phyloP scores from a whole-genome alignment of 75 land plant species.

The Isoetes taiwanensis region DNA sequence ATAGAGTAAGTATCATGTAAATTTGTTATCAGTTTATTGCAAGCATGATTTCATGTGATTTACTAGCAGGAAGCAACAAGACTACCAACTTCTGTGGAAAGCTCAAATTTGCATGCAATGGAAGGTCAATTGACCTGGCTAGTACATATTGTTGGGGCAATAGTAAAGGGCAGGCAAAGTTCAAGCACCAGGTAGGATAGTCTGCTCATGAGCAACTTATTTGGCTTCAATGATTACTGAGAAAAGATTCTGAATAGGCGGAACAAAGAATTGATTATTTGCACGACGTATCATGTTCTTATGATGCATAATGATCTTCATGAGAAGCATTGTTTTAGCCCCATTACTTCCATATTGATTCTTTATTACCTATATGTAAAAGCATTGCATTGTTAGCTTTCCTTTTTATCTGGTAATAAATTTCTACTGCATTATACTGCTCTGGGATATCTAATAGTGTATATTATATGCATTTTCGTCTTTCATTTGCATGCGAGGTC shows the following conservation, averaged over 20 bases:
- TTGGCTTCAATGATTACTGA: too few relatives aligned
- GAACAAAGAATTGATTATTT: too few relatives aligned
- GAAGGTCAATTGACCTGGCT: conserved; percentile 96
- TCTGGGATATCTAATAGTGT: too few relatives aligned
- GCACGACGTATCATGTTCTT: too few relatives aligned
- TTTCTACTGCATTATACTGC: too few relatives aligned
- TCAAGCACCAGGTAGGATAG: conserved; percentile 50
- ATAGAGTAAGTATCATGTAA: conserved; percentile 43
- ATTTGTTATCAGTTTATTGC: not conserved
- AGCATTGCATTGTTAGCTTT: too few relatives aligned
- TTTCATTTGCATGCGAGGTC: not conserved
- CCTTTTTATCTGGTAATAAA: too few relatives aligned
- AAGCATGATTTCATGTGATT: not conserved
- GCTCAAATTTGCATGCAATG: conserved; percentile 38
- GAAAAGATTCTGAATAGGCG: too few relatives aligned
- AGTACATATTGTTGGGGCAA: conserved; percentile 87
- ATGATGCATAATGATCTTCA: too few relatives aligned
- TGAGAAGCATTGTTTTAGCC: too few relatives aligned
- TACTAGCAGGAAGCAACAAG: conserved; percentile 39
- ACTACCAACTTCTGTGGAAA: conserved; percentile 30
- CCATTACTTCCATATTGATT: too few relatives aligned
- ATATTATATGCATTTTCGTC: not conserved
- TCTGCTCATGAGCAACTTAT: not conserved
- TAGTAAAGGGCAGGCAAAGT: conserved; percentile 63
- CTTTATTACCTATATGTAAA: too few relatives aligned